Evolutionary conservation across 441 rosid species (phyloP).

Genomic region (Corymbia calophylla): DNA sequence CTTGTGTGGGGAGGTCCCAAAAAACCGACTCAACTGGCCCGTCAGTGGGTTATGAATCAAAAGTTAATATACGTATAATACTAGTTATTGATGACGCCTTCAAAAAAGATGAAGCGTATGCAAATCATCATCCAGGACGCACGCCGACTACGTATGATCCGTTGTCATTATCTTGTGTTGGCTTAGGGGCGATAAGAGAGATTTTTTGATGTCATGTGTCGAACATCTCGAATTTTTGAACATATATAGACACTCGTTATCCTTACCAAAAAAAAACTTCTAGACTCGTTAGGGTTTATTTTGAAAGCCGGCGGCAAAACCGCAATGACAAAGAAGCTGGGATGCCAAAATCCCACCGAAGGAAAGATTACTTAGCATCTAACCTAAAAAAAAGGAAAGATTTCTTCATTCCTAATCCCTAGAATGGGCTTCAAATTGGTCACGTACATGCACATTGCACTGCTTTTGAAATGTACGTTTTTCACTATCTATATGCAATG

Average conservation of each 20-base stretch:
- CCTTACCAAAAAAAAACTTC: too few species aligned
- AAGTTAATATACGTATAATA: not conserved
- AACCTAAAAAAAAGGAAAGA: not conserved
- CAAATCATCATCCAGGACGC: not conserved
- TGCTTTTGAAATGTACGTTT: not conserved
- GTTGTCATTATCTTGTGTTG: not conserved
- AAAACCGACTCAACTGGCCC: too few species aligned
- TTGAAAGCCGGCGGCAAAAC: not conserved
- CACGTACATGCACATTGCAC: not conserved
- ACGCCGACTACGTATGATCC: fast-evolving
- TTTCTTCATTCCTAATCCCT: not conserved
- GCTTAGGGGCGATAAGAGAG: not conserved
- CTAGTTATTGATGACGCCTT: fast-evolving
- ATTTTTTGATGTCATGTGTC: not conserved
- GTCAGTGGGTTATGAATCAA: too few species aligned
- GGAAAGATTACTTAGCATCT: not conserved
- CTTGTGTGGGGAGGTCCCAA: too few species aligned
- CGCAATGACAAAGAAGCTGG: not conserved
- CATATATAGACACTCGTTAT: not conserved
- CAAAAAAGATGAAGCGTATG: not conserved
- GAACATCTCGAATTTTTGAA: not conserved
- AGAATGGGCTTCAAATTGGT: not conserved
- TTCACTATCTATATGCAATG: not conserved
- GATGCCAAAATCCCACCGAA: not conserved
- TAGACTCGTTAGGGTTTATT: not conserved